Evolutionary conservation across 2,329 filamentous ascomycete species (phyloP), one percentile per base, ranked within the genome.

Genomic region (Epichloe baconii): DNA sequence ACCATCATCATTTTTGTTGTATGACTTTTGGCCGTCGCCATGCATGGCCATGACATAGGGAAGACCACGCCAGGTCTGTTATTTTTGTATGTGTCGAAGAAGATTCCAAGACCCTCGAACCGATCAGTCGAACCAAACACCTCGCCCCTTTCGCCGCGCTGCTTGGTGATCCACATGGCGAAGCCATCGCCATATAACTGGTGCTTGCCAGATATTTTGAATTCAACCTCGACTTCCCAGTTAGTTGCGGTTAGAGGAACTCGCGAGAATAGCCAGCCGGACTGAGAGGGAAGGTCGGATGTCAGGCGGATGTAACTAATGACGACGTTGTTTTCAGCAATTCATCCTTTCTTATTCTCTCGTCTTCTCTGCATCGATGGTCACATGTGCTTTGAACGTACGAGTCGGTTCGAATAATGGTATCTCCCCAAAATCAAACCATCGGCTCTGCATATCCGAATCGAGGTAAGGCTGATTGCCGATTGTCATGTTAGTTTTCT

Each of bases 31-130:
- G 55, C 93, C 91, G 66, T 98, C 93, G 54, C 93, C 93, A 59
- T 89, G 76, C 93, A 97, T 97, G 56, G 90, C 91, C 90, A 97
- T 96, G 62, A 98, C 85, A 65, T 95, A 96, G 48, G 93, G 71
- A 98, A 98, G 45, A 95, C 86, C 42, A 88, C 85, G 43, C 93
- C 93, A 0, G 93, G 91, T 14, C 93, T 83, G 74, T 96, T 95
- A 75, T 98, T 98, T 82, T 98, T 98, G 78, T 98, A 98, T 44
- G 93, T 98, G 67, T 98, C 93, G 71, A 98, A 80, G 74, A 96
- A 97, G 68, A 98, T 78, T 50, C 89, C 93, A 45, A 98, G 78
- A 4, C 93, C 93, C 67, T 98, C 91, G 61, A 97, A 98, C 57
- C 80, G 80, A 71, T 98, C 91, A 34, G 78, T 75, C 58, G 83